Evolutionary conservation across 78 protist genomes (phyloP), one percentile per base, ranked within the genome.

Genomic region (Dictyostelium citrinum): DNA sequence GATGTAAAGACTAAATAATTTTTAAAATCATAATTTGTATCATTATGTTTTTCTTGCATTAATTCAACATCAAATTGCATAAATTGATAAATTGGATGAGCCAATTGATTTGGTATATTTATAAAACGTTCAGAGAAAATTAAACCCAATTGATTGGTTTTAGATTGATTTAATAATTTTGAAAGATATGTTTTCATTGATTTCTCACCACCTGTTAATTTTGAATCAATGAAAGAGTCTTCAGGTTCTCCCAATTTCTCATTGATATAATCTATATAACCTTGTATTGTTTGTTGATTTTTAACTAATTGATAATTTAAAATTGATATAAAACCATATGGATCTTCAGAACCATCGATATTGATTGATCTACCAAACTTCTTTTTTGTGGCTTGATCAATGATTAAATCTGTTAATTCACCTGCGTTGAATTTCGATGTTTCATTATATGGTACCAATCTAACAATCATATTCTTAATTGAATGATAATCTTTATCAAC

Each of bases 31-130:
- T 39, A 86, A 22, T 35, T 72, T 58, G 37, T 41, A 22, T 74
- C 75, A 31, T 39, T 61, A 17, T 70, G 17, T 45, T 46, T 75
- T 49, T 76, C 92, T 46, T 20, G 20, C 71, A 86, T 60, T 64
- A 86, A 64, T 86, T 86, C 92, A 43, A 86, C 37, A 45, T 86
- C 92, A 27, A 60, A 86, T 60, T 86, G 92, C 22, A 86, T 39
- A 27, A 35, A 86, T 86, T 86, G 92, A 61, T 86, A 72, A 14
- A 86, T 9, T 60, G 92, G 84, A 27, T 76, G 81, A 9, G 45
- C 78, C 4, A 86, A 46, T 76, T 86, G 61, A 61, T 58, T 39
- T 74, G 92, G 92, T 8, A 86, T 77, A 29, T 86, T 86, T 3
- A 86, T 41, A 31, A 86, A 86, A 55, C 92, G 20, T 77, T 86